Conservation (phyloP, 306 rosid genomes). For the Trifolium repens region DNA sequence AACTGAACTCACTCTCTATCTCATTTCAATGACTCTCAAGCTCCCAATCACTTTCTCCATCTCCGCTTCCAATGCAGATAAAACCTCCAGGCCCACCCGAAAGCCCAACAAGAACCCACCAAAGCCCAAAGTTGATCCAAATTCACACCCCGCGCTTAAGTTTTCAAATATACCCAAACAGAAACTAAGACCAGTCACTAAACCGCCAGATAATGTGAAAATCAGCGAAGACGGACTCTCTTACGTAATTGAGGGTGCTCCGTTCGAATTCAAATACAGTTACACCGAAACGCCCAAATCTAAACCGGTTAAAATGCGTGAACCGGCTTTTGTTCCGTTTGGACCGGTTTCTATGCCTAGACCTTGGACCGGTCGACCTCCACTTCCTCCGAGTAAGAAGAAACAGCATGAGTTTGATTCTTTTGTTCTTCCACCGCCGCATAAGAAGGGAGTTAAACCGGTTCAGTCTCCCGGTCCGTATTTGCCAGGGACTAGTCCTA, state of each 20-base stretch:
- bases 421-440: constrained; percentile 76
- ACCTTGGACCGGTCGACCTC: constrained; percentile 90
- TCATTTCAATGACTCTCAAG: constrained; percentile 67
- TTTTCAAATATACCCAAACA: constrained; percentile 38
- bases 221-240: constrained; percentile 68
- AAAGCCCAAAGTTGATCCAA: constrained; percentile 37
- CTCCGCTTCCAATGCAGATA: constrained; percentile 39
- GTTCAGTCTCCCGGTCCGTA: constrained; percentile 88
- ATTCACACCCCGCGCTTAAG: constrained; percentile 57
- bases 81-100: constrained; percentile 54
- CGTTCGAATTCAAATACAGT: constrained; percentile 94
- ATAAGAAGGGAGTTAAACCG: constrained; percentile 85
- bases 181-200: constrained; percentile 40
- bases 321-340: constrained; percentile 70
- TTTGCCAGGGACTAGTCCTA: constrained; percentile 70
- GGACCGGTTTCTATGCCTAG: constrained; percentile 74
- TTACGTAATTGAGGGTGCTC: constrained; percentile 60
- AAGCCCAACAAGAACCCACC: constrained; percentile 61
- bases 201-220: constrained; percentile 50
- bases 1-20: background rate
- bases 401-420: constrained; percentile 78
- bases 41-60: constrained; percentile 58
- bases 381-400: constrained; percentile 83
- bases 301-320: constrained; percentile 77
- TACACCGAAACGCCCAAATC: constrained; percentile 89